These are phyloP conservation scores for Aureobasidium subglaciale DNA, from an alignment of 2,329 filamentous ascomycete genomes.

Conservation along the genomic window DNA sequence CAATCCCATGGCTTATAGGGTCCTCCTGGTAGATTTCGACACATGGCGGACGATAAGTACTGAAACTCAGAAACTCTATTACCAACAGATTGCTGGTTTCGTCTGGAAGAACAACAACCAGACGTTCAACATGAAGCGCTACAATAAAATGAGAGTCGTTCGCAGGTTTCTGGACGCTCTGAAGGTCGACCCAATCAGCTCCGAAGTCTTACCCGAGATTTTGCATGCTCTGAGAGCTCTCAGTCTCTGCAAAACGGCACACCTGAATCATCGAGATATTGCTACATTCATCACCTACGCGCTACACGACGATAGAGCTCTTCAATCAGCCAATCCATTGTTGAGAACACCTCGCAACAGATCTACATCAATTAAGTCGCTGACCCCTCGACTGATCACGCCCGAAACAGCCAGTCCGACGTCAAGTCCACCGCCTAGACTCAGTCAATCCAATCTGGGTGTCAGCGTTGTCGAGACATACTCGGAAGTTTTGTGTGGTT, in stretches of 20 bases:
- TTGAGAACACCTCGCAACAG: slow-evolving; percentile 1
- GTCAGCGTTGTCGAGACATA: slow-evolving; percentile 71
- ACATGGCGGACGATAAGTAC: slow-evolving; percentile 78
- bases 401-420: neutral
- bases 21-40: slow-evolving; percentile 85
- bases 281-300: slow-evolving; percentile 91
- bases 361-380: neutral
- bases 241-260: slow-evolving; percentile 71
- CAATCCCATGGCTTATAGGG: slow-evolving; percentile 88
- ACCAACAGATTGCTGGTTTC: slow-evolving; percentile 84
- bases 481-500: slow-evolving; percentile 68
- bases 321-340: neutral
- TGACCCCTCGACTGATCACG: neutral
- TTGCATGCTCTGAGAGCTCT: slow-evolving; percentile 72
- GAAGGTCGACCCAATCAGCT: slow-evolving; percentile 72
- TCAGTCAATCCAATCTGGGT: slow-evolving; percentile 62
- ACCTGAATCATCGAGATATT: slow-evolving; percentile 77
- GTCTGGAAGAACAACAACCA: slow-evolving; percentile 84
- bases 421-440: neutral
- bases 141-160: slow-evolving; percentile 88
- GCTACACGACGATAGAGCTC: slow-evolving; percentile 52
- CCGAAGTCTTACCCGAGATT: slow-evolving; percentile 67
- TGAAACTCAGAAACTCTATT: slow-evolving; percentile 80
- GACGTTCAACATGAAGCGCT: slow-evolving; percentile 80
- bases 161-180: slow-evolving; percentile 85